Percentiles rank a stretch among this genome's conserved stretches.
phyloP scores from a whole-genome alignment of 116 monocot species.

The Zostera marina region DNA sequence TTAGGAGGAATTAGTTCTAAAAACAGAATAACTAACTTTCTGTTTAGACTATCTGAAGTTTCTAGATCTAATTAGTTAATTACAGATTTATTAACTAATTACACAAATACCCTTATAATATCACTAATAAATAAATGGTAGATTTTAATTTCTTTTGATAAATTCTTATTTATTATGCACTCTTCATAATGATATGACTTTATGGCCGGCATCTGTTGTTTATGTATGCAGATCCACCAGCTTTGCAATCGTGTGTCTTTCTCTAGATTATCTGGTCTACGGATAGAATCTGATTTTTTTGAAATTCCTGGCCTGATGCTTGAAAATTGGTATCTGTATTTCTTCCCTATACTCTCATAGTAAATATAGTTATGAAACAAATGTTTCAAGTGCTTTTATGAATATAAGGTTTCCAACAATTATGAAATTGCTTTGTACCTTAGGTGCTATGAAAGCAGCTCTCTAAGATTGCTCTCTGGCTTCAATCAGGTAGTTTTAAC shows the following conservation, averaged over 20 bases:
- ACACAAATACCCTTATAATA: too few relatives aligned
- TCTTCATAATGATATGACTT: background rate
- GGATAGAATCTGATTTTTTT: conserved; percentile 57
- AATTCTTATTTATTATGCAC: too few relatives aligned
- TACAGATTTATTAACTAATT: too few relatives aligned
- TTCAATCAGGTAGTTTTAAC: conserved; percentile 47
- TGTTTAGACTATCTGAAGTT: too few relatives aligned
- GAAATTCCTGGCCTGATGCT: conserved; percentile 81
- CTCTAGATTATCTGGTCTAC: conserved; percentile 78
- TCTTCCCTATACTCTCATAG: background rate
- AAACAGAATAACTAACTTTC: too few relatives aligned
- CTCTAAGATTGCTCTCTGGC: conserved; percentile 72
- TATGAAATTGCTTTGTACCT: background rate
- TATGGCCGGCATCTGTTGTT: background rate
- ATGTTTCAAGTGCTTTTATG: background rate
- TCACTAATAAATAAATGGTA: too few relatives aligned
- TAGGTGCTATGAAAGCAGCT: conserved; percentile 84
- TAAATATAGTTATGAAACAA: background rate
- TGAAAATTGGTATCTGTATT: conserved; percentile 63
- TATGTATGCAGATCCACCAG: conserved; percentile 51
- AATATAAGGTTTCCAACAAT: too few relatives aligned
- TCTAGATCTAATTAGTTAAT: too few relatives aligned
- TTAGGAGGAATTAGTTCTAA: too few relatives aligned
- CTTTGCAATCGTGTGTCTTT: conserved; percentile 79
- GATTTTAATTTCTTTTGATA: too few relatives aligned